Evolutionary conservation across 345 rosid genomes (phyloP), one percentile per base, ranked within the genome.

Genomic region (Kernera saxatilis): DNA sequence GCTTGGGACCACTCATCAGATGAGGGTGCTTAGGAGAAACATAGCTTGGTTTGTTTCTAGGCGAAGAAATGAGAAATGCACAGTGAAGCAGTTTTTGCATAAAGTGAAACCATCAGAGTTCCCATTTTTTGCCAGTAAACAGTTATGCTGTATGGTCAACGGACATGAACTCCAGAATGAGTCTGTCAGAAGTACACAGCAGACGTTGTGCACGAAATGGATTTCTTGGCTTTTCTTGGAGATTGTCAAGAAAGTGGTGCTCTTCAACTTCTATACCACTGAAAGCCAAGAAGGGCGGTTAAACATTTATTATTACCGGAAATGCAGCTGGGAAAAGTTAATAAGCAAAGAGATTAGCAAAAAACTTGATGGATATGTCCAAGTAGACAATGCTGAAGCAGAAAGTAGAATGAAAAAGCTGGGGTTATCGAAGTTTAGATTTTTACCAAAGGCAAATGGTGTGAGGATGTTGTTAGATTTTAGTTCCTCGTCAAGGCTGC

Each of bases 261-360:
- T n/a, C 78, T 81, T 90, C 56, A 83, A 90, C 75, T 93, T 93
- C 80, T 88, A 90, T 67, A 85, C 81, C 52, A 88, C 96, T 32
- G 97, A 93, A 85, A 87, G 75, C 69, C 88, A 88, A 78, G 80
- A 74, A 79, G 92, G 92, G 41, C 84, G 83, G 76, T 82, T 80
- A 21, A 86, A 84, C 19, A 48, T 82, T 8, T 82, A 67, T 68
- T 93, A 87, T 76, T 90, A 90, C 71, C 78, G 84, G 54, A 93
- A 87, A 70, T 76, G 84, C 56, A 77, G 77, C 44, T 93, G 98
- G 97, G 73, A 84, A 67, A 82, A 66, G 70, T 63, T 88, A 83
- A 70, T 69, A 22, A 71, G 72, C 37, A 54, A 59, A 65, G 84
- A 79, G 37, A 63, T 85, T 51, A 30, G 52, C 69, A 63, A 69